phyloP scores from a whole-genome alignment of 176 grass and related monocot species.

The Rhynchospora pubera region DNA sequence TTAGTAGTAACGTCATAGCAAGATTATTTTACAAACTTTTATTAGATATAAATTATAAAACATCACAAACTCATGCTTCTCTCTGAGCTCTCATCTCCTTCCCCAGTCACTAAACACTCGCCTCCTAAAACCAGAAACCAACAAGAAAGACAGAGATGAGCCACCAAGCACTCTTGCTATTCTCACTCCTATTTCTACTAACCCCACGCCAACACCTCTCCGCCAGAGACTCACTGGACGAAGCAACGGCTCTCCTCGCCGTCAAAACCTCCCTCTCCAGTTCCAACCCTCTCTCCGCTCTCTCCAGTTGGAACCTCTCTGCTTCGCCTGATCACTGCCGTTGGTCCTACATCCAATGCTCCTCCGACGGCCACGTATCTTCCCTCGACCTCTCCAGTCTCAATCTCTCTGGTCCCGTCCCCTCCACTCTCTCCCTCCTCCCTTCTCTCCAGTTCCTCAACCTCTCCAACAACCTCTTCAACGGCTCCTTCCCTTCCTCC shows the following conservation, averaged over 20 bases:
- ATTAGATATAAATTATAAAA: conserved; percentile 23
- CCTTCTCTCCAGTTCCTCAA: conserved; percentile 59
- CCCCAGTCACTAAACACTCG: too few species aligned
- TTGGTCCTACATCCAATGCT: conserved; percentile 43
- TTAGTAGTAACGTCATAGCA: not conserved
- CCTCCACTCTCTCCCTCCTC: conserved; percentile 40
- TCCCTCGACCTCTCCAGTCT: conserved; percentile 67
- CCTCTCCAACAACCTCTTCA: conserved; percentile 91
- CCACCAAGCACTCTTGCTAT: conserved; percentile 1
- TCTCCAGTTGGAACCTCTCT: conserved; percentile 37
- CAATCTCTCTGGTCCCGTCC: conserved; percentile 71
- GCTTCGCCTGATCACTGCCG: conserved; percentile 31
- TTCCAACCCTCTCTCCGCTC: conserved; percentile 22
- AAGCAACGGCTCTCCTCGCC: conserved; percentile 41
- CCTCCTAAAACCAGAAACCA: conserved; percentile 6
- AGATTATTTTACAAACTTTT: not conserved
- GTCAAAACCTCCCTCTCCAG: conserved; percentile 43
- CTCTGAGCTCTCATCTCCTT: conserved; percentile 12
- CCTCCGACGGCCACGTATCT: conserved; percentile 39
- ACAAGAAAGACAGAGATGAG: not conserved
- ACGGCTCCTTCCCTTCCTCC: conserved; percentile 53
- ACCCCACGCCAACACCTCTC: not conserved
- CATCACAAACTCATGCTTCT: conserved; percentile 28
- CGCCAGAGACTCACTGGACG: conserved; percentile 18
- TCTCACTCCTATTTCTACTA: conserved; percentile 31